These are phyloP conservation scores for Pythium pectinolyticum DNA, from an alignment of 352 stramenopile species.

Conservation along the genomic window DNA sequence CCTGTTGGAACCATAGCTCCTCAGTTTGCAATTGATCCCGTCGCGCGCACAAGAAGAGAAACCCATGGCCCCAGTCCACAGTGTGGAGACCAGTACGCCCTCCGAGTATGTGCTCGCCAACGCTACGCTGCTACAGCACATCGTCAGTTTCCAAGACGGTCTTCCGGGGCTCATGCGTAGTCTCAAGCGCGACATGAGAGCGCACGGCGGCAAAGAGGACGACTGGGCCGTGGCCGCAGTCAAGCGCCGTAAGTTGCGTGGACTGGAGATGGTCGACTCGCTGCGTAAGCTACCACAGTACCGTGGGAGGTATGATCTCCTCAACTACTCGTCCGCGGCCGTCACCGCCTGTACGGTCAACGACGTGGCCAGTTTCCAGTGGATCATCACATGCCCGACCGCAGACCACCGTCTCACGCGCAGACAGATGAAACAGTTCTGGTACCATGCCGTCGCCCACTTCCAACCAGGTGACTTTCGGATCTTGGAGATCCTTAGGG, in stretches of 20 bases:
- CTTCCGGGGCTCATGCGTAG: neutral
- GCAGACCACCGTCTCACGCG: neutral
- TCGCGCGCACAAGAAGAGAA: too few species aligned
- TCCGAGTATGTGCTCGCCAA: slow-evolving; percentile 3
- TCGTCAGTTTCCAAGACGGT: slow-evolving; percentile 7
- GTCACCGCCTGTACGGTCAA: neutral
- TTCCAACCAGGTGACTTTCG: neutral
- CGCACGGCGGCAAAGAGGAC: neutral
- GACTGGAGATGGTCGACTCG: slow-evolving; percentile 2
- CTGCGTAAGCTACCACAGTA: neutral
- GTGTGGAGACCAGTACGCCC: too few species aligned
- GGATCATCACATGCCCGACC: neutral
- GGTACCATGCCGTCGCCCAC: neutral
- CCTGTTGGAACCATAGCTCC: too few species aligned
- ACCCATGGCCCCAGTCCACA: too few species aligned
- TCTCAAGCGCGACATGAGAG: slow-evolving; percentile 1
- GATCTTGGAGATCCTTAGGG: neutral
- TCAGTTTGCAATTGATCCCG: too few species aligned
- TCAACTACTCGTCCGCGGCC: neutral
- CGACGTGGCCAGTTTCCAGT: neutral
- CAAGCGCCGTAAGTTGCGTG: neutral
- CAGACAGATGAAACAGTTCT: neutral
- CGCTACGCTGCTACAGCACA: neutral
- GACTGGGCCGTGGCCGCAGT: neutral
- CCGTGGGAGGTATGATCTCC: neutral